Base-by-base conservation (phyloP, 2,329 filamentous ascomycete species). In the Penicillium sp. region DNA sequence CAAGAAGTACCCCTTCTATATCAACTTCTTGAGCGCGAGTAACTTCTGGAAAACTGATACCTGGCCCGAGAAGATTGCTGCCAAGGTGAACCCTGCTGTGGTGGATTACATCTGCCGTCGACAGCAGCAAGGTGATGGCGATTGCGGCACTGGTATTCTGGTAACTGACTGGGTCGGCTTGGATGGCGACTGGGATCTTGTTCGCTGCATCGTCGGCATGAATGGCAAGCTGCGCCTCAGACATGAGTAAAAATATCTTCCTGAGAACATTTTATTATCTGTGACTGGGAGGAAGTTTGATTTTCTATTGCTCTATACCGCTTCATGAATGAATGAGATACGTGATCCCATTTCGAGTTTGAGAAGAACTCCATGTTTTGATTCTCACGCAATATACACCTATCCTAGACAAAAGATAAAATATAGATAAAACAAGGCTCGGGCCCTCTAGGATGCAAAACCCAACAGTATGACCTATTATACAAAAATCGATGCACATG, bases 131-230 rank as follows among this genome's bases (percentile, higher is more conserved):
- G 76, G 79, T 42, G 77, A 87, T 29, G 87, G 88, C 1, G 87
- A 91, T 67, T 92, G 89, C 24, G 83, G 86, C 5, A 95, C 92
- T 1, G 94, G 94, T 3, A 86, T 97, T 55, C 87, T 97, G 40
- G 88, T 97, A 23, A 94, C 89, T 58, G 94, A 99, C 74, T 97
- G 90, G 90, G 92, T 97, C 47, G 94, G 94, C 2, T 79, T 87
- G 56, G 82, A 87, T 58, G 92, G 88, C 0, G 89, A 97, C 74
- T 99, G 93, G 93, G 92, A 97, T 76, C 75, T 97, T 51, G 85
- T 95, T 31, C 84, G 87, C 60, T 90, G 90, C 73, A 88, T 97
- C 65, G 87, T 97, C 6, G 92, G 90, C 6, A 92, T 96, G 91
- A 99, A 99, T 71, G 84, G 88, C 21, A 88, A 76, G 52, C 67